Conservation (phyloP, 2,329 filamentous ascomycete species). For the Uncinocarpus reesii region DNA sequence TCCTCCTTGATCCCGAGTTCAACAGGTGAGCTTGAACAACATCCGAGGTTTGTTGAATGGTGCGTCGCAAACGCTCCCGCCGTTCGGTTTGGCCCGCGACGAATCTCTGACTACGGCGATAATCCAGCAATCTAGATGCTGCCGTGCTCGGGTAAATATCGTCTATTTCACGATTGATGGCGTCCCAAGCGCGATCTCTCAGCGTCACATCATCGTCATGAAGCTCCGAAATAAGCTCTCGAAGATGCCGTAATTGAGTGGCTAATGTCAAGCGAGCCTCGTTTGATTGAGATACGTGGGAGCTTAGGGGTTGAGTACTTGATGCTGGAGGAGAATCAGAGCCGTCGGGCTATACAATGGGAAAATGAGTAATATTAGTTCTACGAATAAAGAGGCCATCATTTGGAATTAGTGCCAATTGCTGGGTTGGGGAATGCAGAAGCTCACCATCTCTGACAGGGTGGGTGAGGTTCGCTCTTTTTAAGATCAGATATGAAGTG, state of each 20-base stretch:
- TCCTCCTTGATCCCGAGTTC: slow-evolving; percentile 1
- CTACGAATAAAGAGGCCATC: background rate
- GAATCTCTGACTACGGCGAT: background rate
- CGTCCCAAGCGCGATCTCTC: slow-evolving; percentile 26
- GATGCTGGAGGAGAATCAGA: slow-evolving; percentile 1
- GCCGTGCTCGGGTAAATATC: slow-evolving; percentile 20
- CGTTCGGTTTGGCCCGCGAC: background rate
- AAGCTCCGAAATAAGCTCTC: slow-evolving; percentile 6
- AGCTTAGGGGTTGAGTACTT: background rate
- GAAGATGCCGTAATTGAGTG: slow-evolving; percentile 8
- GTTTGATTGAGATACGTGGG: background rate
- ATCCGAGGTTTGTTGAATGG: background rate
- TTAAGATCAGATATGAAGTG: too few relatives aligned
- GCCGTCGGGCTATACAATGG: background rate
- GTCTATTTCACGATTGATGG: slow-evolving; percentile 33
- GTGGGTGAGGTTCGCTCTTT: too few relatives aligned
- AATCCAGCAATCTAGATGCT: background rate
- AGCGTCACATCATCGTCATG: background rate
- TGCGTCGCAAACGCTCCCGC: background rate
- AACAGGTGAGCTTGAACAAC: background rate
- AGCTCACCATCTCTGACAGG: too few relatives aligned
- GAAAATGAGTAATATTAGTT: background rate
- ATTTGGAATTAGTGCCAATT: too few relatives aligned
- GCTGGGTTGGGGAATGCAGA: too few relatives aligned
- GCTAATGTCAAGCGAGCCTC: background rate